A percentile compares a stretch with the other conserved stretches of the same genome.
These are phyloP conservation scores for Barnettozyma wickerhamii DNA, from an alignment of 805 yeast species.

Conservation along the genomic window DNA sequence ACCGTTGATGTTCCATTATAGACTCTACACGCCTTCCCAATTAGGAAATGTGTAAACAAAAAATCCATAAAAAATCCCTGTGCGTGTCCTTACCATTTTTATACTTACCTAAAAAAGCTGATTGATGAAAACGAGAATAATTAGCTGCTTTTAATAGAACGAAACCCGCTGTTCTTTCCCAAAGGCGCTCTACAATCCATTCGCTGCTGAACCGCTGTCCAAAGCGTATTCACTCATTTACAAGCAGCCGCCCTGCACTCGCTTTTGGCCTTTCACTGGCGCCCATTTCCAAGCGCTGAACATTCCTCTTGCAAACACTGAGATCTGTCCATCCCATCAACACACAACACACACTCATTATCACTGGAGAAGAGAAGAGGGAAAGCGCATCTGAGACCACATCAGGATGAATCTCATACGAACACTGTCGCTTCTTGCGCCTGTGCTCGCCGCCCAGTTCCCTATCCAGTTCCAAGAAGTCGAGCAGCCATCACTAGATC, in stretches of 20 bases:
- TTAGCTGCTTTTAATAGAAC: no score
- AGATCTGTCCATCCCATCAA: no score
- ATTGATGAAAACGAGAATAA: neutral
- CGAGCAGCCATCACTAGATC: constrained; percentile 17
- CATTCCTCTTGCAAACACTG: neutral
- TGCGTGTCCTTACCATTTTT: no score
- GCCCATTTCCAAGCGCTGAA: neutral
- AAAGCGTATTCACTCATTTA: neutral
- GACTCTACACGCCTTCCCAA: neutral
- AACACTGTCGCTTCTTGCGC: constrained; percentile 2
- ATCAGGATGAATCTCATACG: constrained; percentile 4
- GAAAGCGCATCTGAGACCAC: no score
- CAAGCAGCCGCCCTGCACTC: neutral
- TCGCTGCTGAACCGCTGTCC: no score
- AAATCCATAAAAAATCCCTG: no score
- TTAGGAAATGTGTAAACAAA: neutral
- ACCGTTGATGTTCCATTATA: no score
- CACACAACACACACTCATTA: no score
- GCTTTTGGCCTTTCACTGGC: neutral
- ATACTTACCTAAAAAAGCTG: neutral
- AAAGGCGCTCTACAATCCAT: no score
- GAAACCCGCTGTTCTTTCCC: no score
- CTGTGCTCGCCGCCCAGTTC: constrained; percentile 2
- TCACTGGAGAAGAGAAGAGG: no score
- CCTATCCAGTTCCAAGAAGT: constrained; percentile 13